Percentiles rank a stretch among this genome's conserved stretches.
phyloP scores from a whole-genome alignment of 2,329 filamentous ascomycete species.

The Anthostomella pinea region DNA sequence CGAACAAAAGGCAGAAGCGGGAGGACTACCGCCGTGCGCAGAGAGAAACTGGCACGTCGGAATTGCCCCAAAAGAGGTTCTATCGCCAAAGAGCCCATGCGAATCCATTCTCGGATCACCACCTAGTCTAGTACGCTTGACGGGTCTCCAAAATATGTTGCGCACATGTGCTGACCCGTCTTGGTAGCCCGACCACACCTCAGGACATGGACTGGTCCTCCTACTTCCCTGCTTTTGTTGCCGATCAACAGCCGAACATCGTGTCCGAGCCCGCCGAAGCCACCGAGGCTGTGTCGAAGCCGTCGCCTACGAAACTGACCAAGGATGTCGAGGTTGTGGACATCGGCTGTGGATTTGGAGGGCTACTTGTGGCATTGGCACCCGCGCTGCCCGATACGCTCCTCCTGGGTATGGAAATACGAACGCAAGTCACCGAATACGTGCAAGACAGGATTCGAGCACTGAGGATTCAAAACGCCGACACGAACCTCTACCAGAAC shows the following conservation, averaged over 20 bases:
- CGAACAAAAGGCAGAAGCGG: constrained; percentile 63
- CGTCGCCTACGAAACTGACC: constrained; percentile 40
- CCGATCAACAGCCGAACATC: constrained; percentile 33
- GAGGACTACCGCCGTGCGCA: constrained; percentile 60
- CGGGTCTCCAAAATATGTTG: constrained; percentile 10
- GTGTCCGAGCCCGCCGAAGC: constrained; percentile 15
- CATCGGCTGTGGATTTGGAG: constrained; percentile 96
- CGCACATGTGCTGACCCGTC: constrained; percentile 7
- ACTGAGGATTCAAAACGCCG: constrained; percentile 63
- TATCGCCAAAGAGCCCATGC: constrained; percentile 96
- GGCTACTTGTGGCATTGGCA: constrained; percentile 80
- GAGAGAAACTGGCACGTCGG: constrained; percentile 49
- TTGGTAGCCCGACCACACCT: constrained; percentile 69
- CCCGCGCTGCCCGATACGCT: constrained; percentile 78
- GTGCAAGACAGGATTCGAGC: constrained; percentile 85
- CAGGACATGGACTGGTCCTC: constrained; percentile 87
- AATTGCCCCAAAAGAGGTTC: constrained; percentile 89
- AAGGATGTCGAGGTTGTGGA: constrained; percentile 88
- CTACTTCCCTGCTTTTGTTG: constrained; percentile 74
- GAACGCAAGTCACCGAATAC: constrained; percentile 84
- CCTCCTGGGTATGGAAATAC: constrained; percentile 89
- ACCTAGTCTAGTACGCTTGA: constrained; percentile 73
- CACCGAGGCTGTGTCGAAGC: constrained; percentile 10
- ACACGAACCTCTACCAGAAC: constrained; percentile 69
- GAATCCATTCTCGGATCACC: constrained; percentile 96